These are phyloP conservation scores for Marvania coccoides DNA, from an alignment of 139 green algal genomes.

Conservation along the genomic window DNA sequence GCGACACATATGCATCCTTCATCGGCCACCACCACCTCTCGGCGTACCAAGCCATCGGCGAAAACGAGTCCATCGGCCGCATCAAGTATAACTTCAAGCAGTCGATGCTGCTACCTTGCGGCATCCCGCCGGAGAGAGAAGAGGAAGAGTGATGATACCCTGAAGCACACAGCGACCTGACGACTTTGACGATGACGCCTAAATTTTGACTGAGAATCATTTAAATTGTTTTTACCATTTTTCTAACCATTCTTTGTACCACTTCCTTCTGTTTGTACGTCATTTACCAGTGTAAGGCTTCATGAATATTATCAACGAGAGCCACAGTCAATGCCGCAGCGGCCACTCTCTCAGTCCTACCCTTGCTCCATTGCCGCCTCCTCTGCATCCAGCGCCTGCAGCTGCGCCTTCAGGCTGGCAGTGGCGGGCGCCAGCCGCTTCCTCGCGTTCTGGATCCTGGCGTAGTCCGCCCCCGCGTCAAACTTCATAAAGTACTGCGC, in stretches of 20 bases:
- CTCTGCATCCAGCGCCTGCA: conserved; percentile 21
- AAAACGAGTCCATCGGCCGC: conserved; percentile 94
- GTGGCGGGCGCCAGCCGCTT: conserved; percentile 39
- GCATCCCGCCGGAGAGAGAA: conserved; percentile 67
- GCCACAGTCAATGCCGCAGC: too few species aligned
- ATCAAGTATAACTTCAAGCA: conserved; percentile 85
- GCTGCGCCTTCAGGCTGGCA: conserved; percentile 31
- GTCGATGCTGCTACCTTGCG: conserved; percentile 88
- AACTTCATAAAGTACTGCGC: conserved; percentile 23
- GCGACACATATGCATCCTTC: conserved; percentile 94
- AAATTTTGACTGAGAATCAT: too few species aligned
- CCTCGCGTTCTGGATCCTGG: conserved; percentile 26
- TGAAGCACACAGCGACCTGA: too few species aligned
- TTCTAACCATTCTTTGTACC: too few species aligned
- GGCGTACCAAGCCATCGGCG: conserved; percentile 83
- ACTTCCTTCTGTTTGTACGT: too few species aligned
- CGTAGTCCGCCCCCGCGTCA: conserved; percentile 17
- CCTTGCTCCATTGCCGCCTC: neutral
- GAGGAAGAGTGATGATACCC: conserved; percentile 25
- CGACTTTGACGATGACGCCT: too few species aligned
- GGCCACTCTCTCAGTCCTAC: too few species aligned
- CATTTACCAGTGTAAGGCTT: too few species aligned
- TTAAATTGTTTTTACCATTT: too few species aligned
- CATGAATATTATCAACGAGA: too few species aligned
- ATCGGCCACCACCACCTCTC: conserved; percentile 85